Evolutionary conservation across 371 early-diverging fungal genomes (phyloP).

Genomic region (Mortierella sp.): DNA sequence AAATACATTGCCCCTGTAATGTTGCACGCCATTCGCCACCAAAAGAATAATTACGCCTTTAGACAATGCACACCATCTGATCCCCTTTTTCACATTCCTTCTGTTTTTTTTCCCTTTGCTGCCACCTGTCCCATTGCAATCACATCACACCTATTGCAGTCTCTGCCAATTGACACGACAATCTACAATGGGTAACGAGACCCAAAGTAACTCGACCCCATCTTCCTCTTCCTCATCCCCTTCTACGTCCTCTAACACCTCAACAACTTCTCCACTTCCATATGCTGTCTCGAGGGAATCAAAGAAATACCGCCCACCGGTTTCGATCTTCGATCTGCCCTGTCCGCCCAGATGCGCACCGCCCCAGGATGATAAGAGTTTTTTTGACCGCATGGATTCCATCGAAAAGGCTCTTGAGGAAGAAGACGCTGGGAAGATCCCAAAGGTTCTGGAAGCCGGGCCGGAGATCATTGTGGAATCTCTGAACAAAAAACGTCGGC

Average conservation of each 20-base stretch:
- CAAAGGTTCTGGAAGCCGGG: conserved; percentile 20
- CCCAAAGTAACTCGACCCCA: not conserved
- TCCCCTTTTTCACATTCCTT: no score
- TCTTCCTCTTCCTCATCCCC: not conserved
- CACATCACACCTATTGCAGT: not conserved
- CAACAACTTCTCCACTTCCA: not conserved
- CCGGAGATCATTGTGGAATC: conserved; percentile 28
- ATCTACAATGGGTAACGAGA: not conserved
- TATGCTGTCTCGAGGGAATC: not conserved
- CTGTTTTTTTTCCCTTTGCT: no score
- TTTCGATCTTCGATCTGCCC: conserved; percentile 15
- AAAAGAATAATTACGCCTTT: no score
- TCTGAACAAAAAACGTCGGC: conserved; percentile 26
- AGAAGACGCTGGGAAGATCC: conserved; percentile 26
- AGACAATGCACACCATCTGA: not conserved
- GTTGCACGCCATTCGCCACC: no score
- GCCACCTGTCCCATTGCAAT: no score
- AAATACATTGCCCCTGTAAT: not conserved
- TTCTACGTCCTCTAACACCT: not conserved
- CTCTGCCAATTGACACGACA: not conserved
- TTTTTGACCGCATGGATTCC: conserved; percentile 22
- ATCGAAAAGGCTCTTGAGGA: conserved; percentile 23
- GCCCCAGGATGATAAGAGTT: conserved; percentile 3
- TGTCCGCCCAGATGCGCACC: conserved; percentile 14
- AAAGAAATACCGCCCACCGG: not conserved